phyloP scores from a whole-genome alignment of 1,284 basidiomycete species.

The Golubevia pallescens region DNA sequence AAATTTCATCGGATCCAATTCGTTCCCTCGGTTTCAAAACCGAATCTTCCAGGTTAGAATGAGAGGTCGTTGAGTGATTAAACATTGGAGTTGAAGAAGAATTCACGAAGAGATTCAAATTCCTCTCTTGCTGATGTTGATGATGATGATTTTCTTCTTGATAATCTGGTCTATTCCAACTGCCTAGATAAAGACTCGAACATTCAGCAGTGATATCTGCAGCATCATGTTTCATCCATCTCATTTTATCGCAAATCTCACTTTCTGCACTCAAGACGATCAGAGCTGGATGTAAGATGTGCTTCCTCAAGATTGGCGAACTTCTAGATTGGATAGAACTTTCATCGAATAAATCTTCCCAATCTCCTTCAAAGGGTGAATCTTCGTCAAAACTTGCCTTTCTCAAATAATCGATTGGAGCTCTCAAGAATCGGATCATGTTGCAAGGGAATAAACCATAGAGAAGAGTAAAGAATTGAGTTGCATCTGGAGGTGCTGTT shows the following conservation, averaged over 20 bases:
- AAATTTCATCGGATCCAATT: no score
- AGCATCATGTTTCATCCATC: conserved; percentile 74
- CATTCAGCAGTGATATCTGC: conserved; percentile 76
- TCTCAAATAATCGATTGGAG: conserved; percentile 72
- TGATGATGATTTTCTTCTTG: not conserved
- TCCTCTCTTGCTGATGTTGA: no score
- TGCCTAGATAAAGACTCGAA: conserved; percentile 64
- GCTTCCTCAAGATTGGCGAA: conserved; percentile 74
- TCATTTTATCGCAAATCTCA: conserved; percentile 73
- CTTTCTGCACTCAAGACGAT: conserved; percentile 72
- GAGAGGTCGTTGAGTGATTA: not conserved
- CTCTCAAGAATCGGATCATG: conserved; percentile 75
- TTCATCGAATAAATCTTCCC: conserved; percentile 75
- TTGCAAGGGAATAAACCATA: conserved; percentile 89
- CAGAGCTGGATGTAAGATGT: conserved; percentile 76
- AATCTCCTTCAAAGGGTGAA: conserved; percentile 71
- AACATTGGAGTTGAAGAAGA: not conserved
- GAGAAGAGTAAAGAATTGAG: conserved; percentile 72
- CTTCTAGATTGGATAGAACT: conserved; percentile 72
- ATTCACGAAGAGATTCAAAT: not conserved
- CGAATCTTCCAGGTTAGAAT: no score
- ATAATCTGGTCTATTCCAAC: conserved; percentile 16
- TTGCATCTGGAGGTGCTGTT: conserved; percentile 43
- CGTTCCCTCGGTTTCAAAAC: no score
- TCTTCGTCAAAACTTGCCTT: conserved; percentile 66